Conservation (phyloP, 2,329 filamentous ascomycete species). For the Didymella lethalis region DNA sequence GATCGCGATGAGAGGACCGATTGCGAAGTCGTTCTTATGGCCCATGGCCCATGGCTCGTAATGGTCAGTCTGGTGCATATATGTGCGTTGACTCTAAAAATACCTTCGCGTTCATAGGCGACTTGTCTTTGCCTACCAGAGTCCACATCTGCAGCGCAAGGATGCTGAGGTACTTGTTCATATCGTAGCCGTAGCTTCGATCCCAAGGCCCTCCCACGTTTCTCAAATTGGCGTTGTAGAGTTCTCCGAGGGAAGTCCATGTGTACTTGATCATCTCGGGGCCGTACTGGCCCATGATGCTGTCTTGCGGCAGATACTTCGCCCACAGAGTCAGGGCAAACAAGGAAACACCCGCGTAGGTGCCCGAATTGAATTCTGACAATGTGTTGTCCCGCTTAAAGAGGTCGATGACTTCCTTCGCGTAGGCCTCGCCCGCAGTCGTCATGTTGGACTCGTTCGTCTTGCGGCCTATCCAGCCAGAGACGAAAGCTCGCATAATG, state of each 20-base stretch:
- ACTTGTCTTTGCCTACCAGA: constrained; percentile 59
- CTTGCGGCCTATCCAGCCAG: constrained; percentile 65
- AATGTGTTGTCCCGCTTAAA: constrained; percentile 65
- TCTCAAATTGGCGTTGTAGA: constrained; percentile 67
- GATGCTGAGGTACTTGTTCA: constrained; percentile 68
- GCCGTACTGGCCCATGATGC: constrained; percentile 62
- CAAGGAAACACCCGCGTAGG: constrained; percentile 69
- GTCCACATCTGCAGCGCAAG: constrained; percentile 68
- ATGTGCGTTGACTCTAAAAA: not conserved
- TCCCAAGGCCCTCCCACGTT: constrained; percentile 73
- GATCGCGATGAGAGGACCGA: constrained; percentile 64
- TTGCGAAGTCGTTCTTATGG: constrained; percentile 67
- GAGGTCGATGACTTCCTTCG: constrained; percentile 63
- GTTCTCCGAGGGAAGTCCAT: constrained; percentile 60
- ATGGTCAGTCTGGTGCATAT: constrained; percentile 5
- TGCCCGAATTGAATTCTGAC: constrained; percentile 69
- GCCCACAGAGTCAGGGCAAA: constrained; percentile 66
- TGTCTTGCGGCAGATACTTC: constrained; percentile 64
- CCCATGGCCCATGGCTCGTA: constrained; percentile 62
- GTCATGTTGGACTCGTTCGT: constrained; percentile 68
- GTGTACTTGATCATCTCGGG: constrained; percentile 61
- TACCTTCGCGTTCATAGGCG: constrained; percentile 47
- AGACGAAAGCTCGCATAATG: constrained; percentile 69
- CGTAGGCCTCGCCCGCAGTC: constrained; percentile 63
- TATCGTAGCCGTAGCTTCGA: constrained; percentile 68